These are phyloP conservation scores for Zoysia japonica DNA, from an alignment of 176 grass and related monocot species.

Conservation along the genomic window DNA sequence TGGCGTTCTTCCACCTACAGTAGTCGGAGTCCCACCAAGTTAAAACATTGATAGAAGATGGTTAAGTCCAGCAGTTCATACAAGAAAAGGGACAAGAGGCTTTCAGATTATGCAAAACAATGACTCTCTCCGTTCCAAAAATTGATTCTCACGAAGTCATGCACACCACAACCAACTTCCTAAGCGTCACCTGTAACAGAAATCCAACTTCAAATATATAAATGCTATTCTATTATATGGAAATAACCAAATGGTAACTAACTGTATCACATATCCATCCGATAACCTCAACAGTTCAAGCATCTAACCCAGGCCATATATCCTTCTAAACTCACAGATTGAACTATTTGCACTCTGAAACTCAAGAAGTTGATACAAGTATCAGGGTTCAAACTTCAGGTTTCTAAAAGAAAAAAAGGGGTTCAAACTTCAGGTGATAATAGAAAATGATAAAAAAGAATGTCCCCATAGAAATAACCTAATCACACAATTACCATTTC, in stretches of 20 bases:
- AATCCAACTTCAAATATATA: background rate
- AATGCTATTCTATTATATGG: background rate
- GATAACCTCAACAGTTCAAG: no score
- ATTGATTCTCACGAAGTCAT: background rate
- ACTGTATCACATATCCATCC: no score
- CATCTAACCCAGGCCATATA: no score
- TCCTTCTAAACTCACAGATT: no score
- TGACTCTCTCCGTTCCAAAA: background rate
- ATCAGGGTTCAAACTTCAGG: no score
- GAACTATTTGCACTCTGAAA: no score
- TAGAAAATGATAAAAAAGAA: background rate
- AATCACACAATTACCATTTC: background rate
- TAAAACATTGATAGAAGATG: background rate
- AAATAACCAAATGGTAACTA: background rate
- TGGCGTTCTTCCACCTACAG: background rate
- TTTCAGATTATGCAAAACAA: background rate
- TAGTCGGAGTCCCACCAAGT: background rate
- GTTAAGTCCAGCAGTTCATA: background rate
- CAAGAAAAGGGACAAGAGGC: background rate
- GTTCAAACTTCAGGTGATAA: no score
- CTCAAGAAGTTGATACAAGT: no score
- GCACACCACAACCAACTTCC: background rate
- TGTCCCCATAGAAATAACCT: background rate
- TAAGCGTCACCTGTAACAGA: background rate
- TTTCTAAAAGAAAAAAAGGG: no score